Evolutionary conservation across 495 filamentous ascomycete species (phyloP).

Genomic region (Bombardia bombarda): DNA sequence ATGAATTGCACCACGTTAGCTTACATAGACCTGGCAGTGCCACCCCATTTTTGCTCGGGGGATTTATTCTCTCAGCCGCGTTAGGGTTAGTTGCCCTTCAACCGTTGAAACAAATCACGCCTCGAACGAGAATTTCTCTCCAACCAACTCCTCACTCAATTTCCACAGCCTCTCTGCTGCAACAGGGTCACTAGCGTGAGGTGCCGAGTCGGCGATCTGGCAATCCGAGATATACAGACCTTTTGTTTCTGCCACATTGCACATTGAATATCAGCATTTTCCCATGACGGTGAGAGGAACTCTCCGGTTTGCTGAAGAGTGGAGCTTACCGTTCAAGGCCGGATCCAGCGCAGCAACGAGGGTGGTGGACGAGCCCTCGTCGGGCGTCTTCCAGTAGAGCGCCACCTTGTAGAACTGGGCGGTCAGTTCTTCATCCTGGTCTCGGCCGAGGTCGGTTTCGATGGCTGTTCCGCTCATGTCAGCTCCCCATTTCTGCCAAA

Average conservation of each 20-base stretch:
- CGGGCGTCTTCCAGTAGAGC: constrained; percentile 39
- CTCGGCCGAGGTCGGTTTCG: constrained; percentile 31
- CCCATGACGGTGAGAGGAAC: background rate
- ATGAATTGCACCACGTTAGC: too few species aligned
- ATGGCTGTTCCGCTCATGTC: constrained; percentile 12
- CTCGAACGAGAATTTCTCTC: constrained; percentile 27
- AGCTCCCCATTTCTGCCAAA: background rate
- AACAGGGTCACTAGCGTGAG: constrained; percentile 21
- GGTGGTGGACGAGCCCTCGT: constrained; percentile 49
- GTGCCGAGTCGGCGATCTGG: constrained; percentile 20
- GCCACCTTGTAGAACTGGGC: constrained; percentile 31
- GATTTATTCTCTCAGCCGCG: too few species aligned
- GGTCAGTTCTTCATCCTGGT: constrained; percentile 29
- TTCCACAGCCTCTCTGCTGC: constrained; percentile 45
- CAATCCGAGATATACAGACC: constrained; percentile 35
- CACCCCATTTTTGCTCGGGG: too few species aligned
- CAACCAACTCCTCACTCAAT: constrained; percentile 41
- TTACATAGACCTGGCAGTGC: too few species aligned
- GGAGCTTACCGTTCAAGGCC: constrained; percentile 29
- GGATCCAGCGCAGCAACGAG: constrained; percentile 53
- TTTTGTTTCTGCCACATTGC: constrained; percentile 21
- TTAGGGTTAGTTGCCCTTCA: too few species aligned
- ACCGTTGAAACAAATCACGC: too few species aligned
- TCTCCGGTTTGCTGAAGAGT: too few species aligned
- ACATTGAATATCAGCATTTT: constrained; percentile 2